Evolutionary conservation across 108 stramenopile species (phyloP).

Genomic region (Chaetoceros muelleri): DNA sequence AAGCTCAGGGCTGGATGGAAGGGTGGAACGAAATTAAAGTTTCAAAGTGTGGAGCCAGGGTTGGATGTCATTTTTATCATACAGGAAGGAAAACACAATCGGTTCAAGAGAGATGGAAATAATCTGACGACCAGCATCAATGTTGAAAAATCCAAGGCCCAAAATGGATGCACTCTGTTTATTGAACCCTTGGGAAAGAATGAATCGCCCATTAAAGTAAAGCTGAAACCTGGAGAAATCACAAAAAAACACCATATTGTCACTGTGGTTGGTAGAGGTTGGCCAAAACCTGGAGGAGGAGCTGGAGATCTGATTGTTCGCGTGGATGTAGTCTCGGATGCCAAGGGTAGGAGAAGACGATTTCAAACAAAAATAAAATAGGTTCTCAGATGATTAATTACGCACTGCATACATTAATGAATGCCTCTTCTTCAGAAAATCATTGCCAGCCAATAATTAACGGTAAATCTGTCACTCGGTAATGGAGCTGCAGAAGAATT

Average conservation of each 20-base stretch:
- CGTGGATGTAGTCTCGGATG: neutral
- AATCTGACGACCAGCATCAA: conserved; percentile 38
- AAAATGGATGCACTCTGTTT: conserved; percentile 37
- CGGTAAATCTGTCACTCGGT: too few relatives aligned
- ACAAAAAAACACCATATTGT: neutral
- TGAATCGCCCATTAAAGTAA: conserved; percentile 25
- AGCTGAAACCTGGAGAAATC: conserved; percentile 8
- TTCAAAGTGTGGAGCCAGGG: conserved; percentile 8
- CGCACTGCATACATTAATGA: too few relatives aligned
- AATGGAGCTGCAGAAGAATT: too few relatives aligned
- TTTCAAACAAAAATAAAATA: too few relatives aligned
- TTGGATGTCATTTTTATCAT: conserved; percentile 58
- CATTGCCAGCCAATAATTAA: too few relatives aligned
- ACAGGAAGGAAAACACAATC: conserved; percentile 37
- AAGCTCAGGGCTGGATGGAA: conserved; percentile 39
- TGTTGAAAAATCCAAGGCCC: conserved; percentile 21
- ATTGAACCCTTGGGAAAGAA: conserved; percentile 28
- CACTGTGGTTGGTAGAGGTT: neutral
- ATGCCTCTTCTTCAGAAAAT: too few relatives aligned
- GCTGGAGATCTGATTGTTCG: neutral
- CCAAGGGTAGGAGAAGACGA: too few relatives aligned
- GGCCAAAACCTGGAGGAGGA: neutral
- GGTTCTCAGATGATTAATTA: too few relatives aligned
- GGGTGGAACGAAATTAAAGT: conserved; percentile 43
- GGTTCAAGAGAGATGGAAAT: conserved; percentile 38